These are phyloP conservation scores for Schizosaccharomyces octosporus DNA, from an alignment of 805 yeast species.

Conservation along the genomic window DNA sequence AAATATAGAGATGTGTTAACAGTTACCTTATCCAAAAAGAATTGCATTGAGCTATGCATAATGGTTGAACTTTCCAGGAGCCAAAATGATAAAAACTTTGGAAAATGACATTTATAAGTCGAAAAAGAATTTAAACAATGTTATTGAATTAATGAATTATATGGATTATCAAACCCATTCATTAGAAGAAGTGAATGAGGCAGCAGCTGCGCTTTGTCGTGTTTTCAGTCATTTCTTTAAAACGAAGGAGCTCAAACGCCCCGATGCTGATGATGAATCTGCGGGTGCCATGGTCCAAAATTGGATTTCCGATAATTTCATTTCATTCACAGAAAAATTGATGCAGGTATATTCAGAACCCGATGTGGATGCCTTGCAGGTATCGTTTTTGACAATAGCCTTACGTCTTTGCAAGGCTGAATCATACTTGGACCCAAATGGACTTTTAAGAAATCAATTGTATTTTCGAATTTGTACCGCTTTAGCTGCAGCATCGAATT, in stretches of 20 bases:
- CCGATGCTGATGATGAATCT: conserved; percentile 13
- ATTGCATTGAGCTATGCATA: background rate
- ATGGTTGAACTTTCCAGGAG: background rate
- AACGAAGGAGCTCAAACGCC: conserved; percentile 17
- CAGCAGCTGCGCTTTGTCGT: conserved; percentile 18
- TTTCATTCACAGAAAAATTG: conserved; percentile 24
- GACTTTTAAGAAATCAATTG: conserved; percentile 13
- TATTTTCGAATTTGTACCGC: conserved; percentile 17
- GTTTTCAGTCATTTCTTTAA: conserved; percentile 26
- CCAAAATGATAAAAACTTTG: conserved; percentile 1
- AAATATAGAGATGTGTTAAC: too few species aligned
- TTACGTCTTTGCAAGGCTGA: conserved; percentile 28
- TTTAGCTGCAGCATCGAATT: conserved; percentile 16
- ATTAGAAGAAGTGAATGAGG: background rate
- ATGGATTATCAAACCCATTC: conserved; percentile 10
- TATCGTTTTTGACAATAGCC: conserved; percentile 9
- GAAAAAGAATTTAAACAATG: conserved; percentile 29
- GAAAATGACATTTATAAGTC: conserved; percentile 13
- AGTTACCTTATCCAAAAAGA: too few species aligned
- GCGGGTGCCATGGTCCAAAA: conserved; percentile 24
- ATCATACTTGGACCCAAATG: conserved; percentile 13
- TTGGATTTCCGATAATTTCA: conserved; percentile 42
- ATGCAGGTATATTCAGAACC: conserved; percentile 18
- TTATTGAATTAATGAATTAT: conserved; percentile 23
- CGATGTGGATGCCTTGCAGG: conserved; percentile 3